Conservation (phyloP, 1,284 basidiomycete species). For the Agroathelia rolfsii region DNA sequence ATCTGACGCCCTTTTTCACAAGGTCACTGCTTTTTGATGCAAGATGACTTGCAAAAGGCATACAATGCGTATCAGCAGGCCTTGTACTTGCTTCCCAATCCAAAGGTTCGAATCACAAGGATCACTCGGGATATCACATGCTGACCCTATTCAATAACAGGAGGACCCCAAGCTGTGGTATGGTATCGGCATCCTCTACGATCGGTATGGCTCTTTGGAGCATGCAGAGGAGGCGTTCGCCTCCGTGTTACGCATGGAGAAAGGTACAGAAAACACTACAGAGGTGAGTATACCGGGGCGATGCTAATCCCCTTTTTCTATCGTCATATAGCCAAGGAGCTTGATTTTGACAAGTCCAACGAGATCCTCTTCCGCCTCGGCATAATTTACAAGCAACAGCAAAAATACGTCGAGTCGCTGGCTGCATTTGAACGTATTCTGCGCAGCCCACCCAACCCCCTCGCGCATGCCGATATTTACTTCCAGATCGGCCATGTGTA, state of each 20-base stretch:
- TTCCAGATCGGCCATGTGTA: constrained; percentile 99
- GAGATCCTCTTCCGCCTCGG: constrained; percentile 97
- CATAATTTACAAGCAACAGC: constrained; percentile 99
- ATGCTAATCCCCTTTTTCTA: constrained; percentile 15
- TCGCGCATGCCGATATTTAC: constrained; percentile 98
- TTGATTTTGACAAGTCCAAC: constrained; percentile 97
- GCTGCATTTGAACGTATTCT: constrained; percentile 95
- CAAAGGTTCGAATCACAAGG: constrained; percentile 51
- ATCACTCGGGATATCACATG: constrained; percentile 8
- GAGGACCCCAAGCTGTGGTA: constrained; percentile 99
- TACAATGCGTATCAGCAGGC: constrained; percentile 99
- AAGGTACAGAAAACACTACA: too few relatives aligned
- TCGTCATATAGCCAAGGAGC: constrained; percentile 22
- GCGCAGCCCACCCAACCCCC: constrained; percentile 87
- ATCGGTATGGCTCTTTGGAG: constrained; percentile 95
- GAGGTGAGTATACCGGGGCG: too few relatives aligned
- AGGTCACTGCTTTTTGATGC: constrained; percentile 98
- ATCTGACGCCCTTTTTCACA: constrained; percentile 14
- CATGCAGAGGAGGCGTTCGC: constrained; percentile 98
- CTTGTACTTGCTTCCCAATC: constrained; percentile 89
- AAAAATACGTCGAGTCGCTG: constrained; percentile 80
- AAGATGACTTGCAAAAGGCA: constrained; percentile 97
- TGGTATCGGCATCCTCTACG: constrained; percentile 97
- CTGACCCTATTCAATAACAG: constrained; percentile 24
- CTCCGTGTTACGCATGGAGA: constrained; percentile 94